Evolutionary conservation across 2,329 filamentous ascomycete species (phyloP).

Genomic region (Trichoderma sp.): DNA sequence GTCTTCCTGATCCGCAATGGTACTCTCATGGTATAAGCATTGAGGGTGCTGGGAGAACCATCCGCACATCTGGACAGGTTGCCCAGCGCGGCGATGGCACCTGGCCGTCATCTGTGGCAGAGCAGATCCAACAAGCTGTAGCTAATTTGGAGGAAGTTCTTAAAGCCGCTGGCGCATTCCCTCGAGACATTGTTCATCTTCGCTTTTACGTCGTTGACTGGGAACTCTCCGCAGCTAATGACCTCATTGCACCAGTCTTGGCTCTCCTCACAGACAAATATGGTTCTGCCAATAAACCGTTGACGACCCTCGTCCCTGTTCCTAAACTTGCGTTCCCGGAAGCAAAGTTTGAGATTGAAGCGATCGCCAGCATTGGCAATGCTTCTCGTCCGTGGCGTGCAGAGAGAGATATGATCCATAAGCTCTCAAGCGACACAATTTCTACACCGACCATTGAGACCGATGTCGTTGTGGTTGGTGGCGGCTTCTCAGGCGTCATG

Average conservation of each 20-base stretch:
- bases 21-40: not conserved
- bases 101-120: not conserved
- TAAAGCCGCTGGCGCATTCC: not conserved
- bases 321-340: not conserved
- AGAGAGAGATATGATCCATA: not conserved
- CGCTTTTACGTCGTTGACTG: conserved; percentile 2
- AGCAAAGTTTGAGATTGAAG: not conserved
- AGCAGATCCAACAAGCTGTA: not conserved
- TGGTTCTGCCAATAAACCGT: not conserved
- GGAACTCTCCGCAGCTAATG: not conserved
- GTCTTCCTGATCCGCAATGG: not conserved
- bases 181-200: not conserved
- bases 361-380: not conserved
- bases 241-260: not conserved
- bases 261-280: not conserved
- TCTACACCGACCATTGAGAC: not conserved
- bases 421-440: not conserved
- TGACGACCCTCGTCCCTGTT: conserved; percentile 11
- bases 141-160: not conserved
- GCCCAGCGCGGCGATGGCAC: not conserved
- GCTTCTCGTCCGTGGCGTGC: not conserved
- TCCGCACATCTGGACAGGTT: not conserved
- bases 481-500: conserved; percentile 43
- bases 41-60: not conserved
- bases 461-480: conserved; percentile 41